phyloP scores from a whole-genome alignment of 2,329 filamentous ascomycete genomes.

The Tolypocladium ophioglossoides region DNA sequence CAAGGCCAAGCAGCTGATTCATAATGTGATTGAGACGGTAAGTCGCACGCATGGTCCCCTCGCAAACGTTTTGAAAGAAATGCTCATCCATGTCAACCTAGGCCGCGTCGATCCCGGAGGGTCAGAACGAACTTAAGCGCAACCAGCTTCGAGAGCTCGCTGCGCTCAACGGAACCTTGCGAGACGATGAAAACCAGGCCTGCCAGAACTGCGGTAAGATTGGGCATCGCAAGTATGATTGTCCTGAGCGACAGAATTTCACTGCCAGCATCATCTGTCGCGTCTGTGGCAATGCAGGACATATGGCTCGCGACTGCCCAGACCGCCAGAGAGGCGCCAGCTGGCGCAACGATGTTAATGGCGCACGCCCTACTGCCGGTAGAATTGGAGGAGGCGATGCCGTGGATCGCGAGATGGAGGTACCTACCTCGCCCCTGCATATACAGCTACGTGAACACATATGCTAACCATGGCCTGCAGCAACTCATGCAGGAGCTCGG shows the following conservation, averaged over 20 bases:
- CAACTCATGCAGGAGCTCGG: constrained; percentile 97
- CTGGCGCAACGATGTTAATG: constrained; percentile 70
- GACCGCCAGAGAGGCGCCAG: constrained; percentile 83
- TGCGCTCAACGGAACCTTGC: constrained; percentile 94
- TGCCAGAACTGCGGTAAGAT: constrained; percentile 99
- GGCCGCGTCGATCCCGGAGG: constrained; percentile 97
- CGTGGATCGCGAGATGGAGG: constrained; percentile 90
- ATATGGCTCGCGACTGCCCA: constrained; percentile 97
- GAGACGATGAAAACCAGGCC: constrained; percentile 97
- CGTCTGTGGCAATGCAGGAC: constrained; percentile 92
- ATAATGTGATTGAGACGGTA: constrained; percentile 98
- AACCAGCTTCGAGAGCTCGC: constrained; percentile 97
- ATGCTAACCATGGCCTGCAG: constrained; percentile 40
- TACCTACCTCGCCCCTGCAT: too few relatives aligned
- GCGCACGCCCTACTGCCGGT: constrained; percentile 44
- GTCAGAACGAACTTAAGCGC: constrained; percentile 96
- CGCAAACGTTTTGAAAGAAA: neutral
- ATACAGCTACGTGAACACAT: neutral
- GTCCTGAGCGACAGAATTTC: constrained; percentile 93
- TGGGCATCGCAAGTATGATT: constrained; percentile 97
- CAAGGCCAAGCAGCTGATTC: constrained; percentile 96
- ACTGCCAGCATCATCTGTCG: constrained; percentile 99
- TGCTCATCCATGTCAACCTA: constrained; percentile 27
- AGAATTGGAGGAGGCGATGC: constrained; percentile 69
- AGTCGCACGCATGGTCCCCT: constrained; percentile 23